Evolutionary conservation across 345 rosid species (phyloP), one percentile per base, ranked within the genome.

Genomic region (Lepidium sativum): DNA sequence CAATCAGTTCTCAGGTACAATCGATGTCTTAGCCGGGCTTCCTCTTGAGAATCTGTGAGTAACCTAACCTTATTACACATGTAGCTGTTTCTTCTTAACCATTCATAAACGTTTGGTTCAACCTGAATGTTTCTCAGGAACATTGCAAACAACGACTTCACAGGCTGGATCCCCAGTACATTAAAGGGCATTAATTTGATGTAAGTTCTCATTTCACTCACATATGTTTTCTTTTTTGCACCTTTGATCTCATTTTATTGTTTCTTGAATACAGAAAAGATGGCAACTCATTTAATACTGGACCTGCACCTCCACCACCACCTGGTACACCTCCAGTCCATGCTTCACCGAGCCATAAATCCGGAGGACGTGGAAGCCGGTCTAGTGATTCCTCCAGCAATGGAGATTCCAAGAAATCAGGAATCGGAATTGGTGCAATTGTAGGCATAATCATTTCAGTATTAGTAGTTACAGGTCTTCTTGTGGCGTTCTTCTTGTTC

Each of bases 241-340:
- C 10, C 44, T 51, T 67, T 37, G 2, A 38, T 43, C 45, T 51
- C 15, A 72, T 39, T 61, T 42, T 49, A 35, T 62, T 57, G 67
- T 71, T 50, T 76, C 67, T 43, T 35, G 44, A 64, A 47, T 70
- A 63, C 91, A 94, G 99, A 78, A 86, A 69, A 70, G 95, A 75
- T 40, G 99, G 97, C 59, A 94, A 94, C 78, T 67, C 81, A 31
- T 94, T 82, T 75, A 90, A 51, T 80, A 80, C 92, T 2, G 87
- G 96, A 33, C 81, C 99, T 60, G 97, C 97, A 40, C 99, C 99
- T 64, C 99, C 99, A 1, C 97, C 97, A 34, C 99, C 99, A 40
- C 95, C 99, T 25, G 99, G 97, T 31, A 78, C 96, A 49, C 95
- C 99, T 75, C 91, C 96, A 45, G n/a, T 5, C 45, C 80, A 11